These are phyloP conservation scores for Echeveria elegans DNA, from an alignment of 164 flowering plant species.

Conservation along the genomic window DNA sequence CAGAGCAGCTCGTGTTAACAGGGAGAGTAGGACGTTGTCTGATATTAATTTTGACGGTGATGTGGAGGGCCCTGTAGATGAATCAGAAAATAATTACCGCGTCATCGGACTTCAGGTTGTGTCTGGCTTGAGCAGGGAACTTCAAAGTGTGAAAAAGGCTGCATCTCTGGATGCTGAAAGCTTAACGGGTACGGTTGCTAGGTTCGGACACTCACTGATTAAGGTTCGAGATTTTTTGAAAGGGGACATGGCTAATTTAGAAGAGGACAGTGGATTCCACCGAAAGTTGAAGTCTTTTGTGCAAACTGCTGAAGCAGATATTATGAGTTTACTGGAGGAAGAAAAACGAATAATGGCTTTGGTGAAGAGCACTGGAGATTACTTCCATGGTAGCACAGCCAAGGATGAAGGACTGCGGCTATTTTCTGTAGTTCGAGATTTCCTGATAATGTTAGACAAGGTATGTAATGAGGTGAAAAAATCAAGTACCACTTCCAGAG, in stretches of 20 bases:
- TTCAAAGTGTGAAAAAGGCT: slow-evolving; percentile 10
- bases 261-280: slow-evolving; percentile 8
- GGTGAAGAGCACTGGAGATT: slow-evolving; percentile 12
- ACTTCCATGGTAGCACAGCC: slow-evolving; percentile 10
- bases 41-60: slow-evolving; percentile 7
- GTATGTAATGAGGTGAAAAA: slow-evolving; percentile 10
- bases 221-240: slow-evolving; percentile 4
- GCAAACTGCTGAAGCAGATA: slow-evolving; percentile 7
- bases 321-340: slow-evolving; percentile 7
- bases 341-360: slow-evolving; percentile 9
- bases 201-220: slow-evolving; percentile 6
- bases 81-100: slow-evolving; percentile 7
- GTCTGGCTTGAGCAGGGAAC: slow-evolving; percentile 9
- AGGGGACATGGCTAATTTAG: slow-evolving; percentile 6
- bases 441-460: slow-evolving; percentile 11
- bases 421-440: slow-evolving; percentile 7
- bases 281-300: slow-evolving; percentile 1
- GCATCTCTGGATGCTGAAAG: slow-evolving; percentile 10
- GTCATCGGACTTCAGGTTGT: slow-evolving; percentile 7
- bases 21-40: slow-evolving; percentile 4
- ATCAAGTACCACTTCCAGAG: neutral
- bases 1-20: neutral
- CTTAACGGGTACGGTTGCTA: slow-evolving; percentile 6
- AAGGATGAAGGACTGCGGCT: slow-evolving; percentile 10
- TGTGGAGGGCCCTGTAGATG: neutral